These are phyloP conservation scores for Botrytis medusae DNA, from an alignment of 2,329 filamentous ascomycete genomes.

Conservation along the genomic window DNA sequence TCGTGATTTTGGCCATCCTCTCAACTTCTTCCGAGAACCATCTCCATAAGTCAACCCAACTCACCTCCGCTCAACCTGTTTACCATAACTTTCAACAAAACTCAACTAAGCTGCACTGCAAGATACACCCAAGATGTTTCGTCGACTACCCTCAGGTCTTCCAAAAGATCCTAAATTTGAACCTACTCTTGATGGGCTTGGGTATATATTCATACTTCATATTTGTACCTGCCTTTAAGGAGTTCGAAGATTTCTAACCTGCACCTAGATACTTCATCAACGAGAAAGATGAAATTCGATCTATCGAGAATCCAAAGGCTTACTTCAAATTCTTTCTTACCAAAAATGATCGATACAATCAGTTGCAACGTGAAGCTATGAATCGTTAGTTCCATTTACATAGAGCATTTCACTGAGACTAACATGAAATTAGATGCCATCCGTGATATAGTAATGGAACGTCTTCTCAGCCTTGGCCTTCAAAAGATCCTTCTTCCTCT, in stretches of 20 bases:
- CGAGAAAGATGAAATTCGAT: slow-evolving; percentile 70
- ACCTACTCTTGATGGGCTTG: slow-evolving; percentile 65
- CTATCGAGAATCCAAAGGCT: slow-evolving; percentile 62
- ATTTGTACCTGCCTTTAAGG: slow-evolving; percentile 14
- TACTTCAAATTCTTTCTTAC: slow-evolving; percentile 75
- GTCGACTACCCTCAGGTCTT: slow-evolving; percentile 65
- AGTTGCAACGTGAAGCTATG: slow-evolving; percentile 70
- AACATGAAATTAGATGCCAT: slow-evolving; percentile 54
- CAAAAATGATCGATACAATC: slow-evolving; percentile 75
- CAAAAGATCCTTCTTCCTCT: slow-evolving; percentile 62
- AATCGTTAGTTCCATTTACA: slow-evolving; percentile 56
- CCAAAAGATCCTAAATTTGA: slow-evolving; percentile 70
- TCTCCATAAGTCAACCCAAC: background rate
- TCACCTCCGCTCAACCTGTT: background rate
- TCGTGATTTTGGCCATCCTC: background rate
- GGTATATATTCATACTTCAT: slow-evolving; percentile 50
- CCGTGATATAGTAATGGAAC: slow-evolving; percentile 57
- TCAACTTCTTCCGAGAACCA: background rate
- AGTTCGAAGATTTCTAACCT: slow-evolving; percentile 14
- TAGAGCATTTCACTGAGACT: background rate
- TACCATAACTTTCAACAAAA: background rate
- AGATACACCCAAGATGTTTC: slow-evolving; percentile 63
- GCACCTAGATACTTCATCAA: slow-evolving; percentile 66
- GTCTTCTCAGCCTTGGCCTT: slow-evolving; percentile 63
- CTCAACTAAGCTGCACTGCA: background rate